These are phyloP conservation scores for Irpex lacteus DNA, from an alignment of 1,284 basidiomycete species.

Conservation along the genomic window DNA sequence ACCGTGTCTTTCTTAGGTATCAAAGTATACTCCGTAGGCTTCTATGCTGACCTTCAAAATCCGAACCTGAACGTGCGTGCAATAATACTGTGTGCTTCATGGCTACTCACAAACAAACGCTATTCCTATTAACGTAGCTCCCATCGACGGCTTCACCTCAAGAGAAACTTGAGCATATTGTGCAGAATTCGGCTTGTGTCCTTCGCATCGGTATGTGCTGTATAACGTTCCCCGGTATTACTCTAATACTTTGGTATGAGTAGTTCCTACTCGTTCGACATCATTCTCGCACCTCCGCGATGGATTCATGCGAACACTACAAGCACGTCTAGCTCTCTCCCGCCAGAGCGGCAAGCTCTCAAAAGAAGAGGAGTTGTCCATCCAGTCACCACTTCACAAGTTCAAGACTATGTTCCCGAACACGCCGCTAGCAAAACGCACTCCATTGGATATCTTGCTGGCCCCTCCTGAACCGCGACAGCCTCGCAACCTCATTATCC, in stretches of 20 bases:
- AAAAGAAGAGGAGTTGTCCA: conserved; percentile 51
- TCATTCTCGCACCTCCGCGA: conserved; percentile 83
- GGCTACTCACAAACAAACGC: background rate
- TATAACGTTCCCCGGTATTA: background rate
- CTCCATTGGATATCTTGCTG: conserved; percentile 67
- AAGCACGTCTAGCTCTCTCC: conserved; percentile 58
- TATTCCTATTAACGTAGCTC: conserved; percentile 32
- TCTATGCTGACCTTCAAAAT: conserved; percentile 77
- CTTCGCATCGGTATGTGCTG: conserved; percentile 57
- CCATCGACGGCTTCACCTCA: conserved; percentile 50
- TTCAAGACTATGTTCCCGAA: conserved; percentile 77
- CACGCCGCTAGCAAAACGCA: conserved; percentile 60
- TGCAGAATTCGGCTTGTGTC: conserved; percentile 69
- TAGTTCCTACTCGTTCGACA: conserved; percentile 81
- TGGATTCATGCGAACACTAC: conserved; percentile 79
- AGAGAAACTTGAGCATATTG: conserved; percentile 67
- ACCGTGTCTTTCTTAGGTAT: conserved; percentile 83
- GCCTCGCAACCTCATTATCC: conserved; percentile 59
- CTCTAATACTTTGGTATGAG: background rate
- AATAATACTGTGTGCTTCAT: background rate
- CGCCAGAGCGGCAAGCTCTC: conserved; percentile 51
- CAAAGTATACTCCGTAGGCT: conserved; percentile 82
- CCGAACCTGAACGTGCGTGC: conserved; percentile 51
- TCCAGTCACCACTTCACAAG: conserved; percentile 63
- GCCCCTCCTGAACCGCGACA: conserved; percentile 46